phyloP scores from a whole-genome alignment of 306 rosid genomes.

The Vachellia pachyceras region DNA sequence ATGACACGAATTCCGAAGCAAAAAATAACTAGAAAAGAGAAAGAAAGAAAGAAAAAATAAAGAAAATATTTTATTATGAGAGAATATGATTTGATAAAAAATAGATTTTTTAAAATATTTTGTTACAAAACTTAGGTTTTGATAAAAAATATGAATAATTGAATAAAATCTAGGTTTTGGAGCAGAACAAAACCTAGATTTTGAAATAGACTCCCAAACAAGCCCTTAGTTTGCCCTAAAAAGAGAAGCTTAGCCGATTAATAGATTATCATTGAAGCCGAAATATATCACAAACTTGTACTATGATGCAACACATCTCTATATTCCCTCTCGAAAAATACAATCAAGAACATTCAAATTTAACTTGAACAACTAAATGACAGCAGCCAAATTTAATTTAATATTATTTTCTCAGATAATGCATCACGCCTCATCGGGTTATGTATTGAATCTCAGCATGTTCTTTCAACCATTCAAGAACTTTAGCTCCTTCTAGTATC shows the following conservation, averaged over 20 bases:
- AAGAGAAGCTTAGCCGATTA: background rate
- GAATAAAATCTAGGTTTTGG: too few relatives aligned
- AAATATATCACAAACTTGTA: background rate
- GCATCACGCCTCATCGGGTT: constrained; percentile 50
- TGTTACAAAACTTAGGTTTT: too few relatives aligned
- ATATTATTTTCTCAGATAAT: constrained; percentile 17
- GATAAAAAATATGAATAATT: too few relatives aligned
- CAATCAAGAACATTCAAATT: background rate
- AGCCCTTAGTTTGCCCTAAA: background rate
- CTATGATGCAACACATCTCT: background rate
- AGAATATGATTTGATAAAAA: too few relatives aligned
- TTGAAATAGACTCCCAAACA: too few relatives aligned
- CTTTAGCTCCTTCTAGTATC: constrained; percentile 96
- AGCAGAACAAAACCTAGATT: too few relatives aligned
- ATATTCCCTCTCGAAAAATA: background rate
- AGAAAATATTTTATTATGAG: too few relatives aligned
- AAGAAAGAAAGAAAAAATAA: too few relatives aligned
- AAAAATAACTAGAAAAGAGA: too few relatives aligned
- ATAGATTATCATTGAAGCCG: background rate
- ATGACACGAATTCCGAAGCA: too few relatives aligned
- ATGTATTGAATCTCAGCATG: constrained; percentile 72
- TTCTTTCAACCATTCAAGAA: constrained; percentile 96
- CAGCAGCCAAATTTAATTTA: background rate
- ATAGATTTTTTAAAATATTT: too few relatives aligned
- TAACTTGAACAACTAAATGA: background rate